These are phyloP conservation scores for Magnusiomyces clavatus DNA, from an alignment of 1,139 yeast species.

Conservation along the genomic window DNA sequence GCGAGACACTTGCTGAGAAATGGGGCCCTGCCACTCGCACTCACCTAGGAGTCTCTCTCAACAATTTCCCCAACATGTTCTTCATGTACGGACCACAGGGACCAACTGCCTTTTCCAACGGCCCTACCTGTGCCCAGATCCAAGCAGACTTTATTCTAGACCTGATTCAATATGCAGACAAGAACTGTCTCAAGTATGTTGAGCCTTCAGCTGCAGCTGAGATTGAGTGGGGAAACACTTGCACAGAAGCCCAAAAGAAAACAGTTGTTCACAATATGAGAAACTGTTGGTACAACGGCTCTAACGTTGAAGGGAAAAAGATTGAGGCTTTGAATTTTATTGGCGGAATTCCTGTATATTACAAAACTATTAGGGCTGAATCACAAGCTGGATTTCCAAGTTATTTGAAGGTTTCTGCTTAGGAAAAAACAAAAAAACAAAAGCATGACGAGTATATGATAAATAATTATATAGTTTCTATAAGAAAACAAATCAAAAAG, in stretches of 20 bases:
- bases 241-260: slow-evolving; percentile 12
- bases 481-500: no score
- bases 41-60: slow-evolving; percentile 23
- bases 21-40: slow-evolving; percentile 25
- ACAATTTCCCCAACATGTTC: slow-evolving; percentile 27
- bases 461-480: no score
- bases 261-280: slow-evolving; percentile 15
- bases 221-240: slow-evolving; percentile 11
- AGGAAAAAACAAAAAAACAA: background rate
- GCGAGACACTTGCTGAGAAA: slow-evolving; percentile 20
- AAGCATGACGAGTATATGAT: no score
- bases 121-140: slow-evolving; percentile 26
- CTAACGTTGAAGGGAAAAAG: slow-evolving; percentile 15
- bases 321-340: slow-evolving; percentile 14
- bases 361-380: slow-evolving; percentile 8
- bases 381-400: slow-evolving; percentile 5
- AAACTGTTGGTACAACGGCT: slow-evolving; percentile 16
- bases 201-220: slow-evolving; percentile 19
- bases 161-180: slow-evolving; percentile 15
- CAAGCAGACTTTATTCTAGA: slow-evolving; percentile 23
- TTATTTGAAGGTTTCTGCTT: slow-evolving; percentile 8
- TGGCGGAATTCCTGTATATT: slow-evolving; percentile 14
- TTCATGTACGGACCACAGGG: slow-evolving; percentile 30
- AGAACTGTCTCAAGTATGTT: slow-evolving; percentile 15
- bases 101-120: slow-evolving; percentile 29